Percentiles rank a stretch among this genome's conserved stretches.
Conservation (phyloP, 257 asterid species). For the Fraxinus americana region DNA sequence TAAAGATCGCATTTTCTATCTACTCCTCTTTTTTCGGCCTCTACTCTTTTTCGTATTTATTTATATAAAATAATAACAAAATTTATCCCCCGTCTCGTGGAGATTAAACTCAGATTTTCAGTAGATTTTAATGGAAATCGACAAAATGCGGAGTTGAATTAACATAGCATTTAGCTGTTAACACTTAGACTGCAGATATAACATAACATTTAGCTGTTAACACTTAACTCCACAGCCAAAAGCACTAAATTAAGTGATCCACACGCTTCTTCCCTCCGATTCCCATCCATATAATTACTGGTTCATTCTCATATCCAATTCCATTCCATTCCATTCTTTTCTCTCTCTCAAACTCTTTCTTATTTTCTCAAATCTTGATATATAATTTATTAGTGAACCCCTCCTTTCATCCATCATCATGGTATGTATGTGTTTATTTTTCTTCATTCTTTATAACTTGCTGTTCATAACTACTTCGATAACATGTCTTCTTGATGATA, state of each 20-base stretch:
- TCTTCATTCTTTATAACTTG: not conserved
- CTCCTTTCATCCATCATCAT: not conserved
- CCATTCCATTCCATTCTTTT: not conserved
- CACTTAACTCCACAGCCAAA: not conserved
- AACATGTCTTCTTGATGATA: not conserved
- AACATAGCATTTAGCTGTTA: too few species aligned
- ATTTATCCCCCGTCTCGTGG: not conserved
- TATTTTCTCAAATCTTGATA: not conserved
- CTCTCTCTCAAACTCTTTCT: too few species aligned
- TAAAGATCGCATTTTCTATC: not conserved
- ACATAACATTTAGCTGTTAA: not conserved
- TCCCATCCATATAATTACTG: not conserved
- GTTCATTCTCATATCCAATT: not conserved
- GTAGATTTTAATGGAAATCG: too few species aligned
- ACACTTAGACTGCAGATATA: not conserved
- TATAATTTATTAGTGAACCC: too few species aligned
- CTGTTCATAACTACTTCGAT: not conserved
- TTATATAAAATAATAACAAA: not conserved
- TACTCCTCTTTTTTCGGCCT: not conserved
- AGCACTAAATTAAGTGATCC: not conserved
- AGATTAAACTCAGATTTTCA: too few species aligned
- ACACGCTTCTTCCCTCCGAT: not conserved
- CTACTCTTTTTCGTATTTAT: not conserved
- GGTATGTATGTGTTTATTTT: not conserved
- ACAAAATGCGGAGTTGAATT: not conserved